phyloP scores from a whole-genome alignment of 371 early-diverging fungal genomes.

The Mycotypha africana region DNA sequence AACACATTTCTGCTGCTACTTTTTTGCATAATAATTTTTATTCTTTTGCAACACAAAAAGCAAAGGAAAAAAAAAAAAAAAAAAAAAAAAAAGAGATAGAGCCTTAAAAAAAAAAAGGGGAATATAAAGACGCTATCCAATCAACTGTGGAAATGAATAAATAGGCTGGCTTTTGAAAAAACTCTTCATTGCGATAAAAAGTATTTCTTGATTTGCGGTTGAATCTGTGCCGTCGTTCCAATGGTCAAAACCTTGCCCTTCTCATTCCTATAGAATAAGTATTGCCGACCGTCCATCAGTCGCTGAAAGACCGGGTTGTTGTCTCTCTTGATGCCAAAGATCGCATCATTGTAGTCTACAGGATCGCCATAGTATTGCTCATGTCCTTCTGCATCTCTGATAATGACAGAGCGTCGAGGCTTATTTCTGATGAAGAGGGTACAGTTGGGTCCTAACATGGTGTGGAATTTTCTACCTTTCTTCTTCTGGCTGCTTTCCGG shows the following conservation, averaged over 20 bases:
- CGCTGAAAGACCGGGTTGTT: constrained; percentile 9
- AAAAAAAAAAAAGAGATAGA: not conserved
- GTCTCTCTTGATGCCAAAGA: not conserved
- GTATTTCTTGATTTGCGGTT: constrained; percentile 11
- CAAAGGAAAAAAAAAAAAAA: not conserved
- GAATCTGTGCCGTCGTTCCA: constrained; percentile 11
- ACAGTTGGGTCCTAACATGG: too few relatives aligned
- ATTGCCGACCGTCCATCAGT: not conserved
- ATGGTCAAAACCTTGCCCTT: constrained; percentile 1
- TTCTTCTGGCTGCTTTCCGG: too few relatives aligned
- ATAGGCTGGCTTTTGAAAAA: not conserved
- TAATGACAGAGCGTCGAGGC: constrained; percentile 12
- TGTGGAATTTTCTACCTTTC: too few relatives aligned
- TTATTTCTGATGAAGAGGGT: constrained; percentile 3
- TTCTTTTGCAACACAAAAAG: not conserved
- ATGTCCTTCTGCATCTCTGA: not conserved
- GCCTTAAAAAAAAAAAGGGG: not conserved
- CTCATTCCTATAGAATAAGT: constrained; percentile 9
- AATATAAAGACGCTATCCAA: too few relatives aligned
- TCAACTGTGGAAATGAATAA: too few relatives aligned
- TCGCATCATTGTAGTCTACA: constrained; percentile 17
- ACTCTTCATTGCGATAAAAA: constrained; percentile 1
- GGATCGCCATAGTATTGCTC: constrained; percentile 7
- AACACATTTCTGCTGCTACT: too few relatives aligned
- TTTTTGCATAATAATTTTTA: too few relatives aligned